phyloP scores from a whole-genome alignment of 1,284 basidiomycete genomes.

The Cryptococcus amylolentus region DNA sequence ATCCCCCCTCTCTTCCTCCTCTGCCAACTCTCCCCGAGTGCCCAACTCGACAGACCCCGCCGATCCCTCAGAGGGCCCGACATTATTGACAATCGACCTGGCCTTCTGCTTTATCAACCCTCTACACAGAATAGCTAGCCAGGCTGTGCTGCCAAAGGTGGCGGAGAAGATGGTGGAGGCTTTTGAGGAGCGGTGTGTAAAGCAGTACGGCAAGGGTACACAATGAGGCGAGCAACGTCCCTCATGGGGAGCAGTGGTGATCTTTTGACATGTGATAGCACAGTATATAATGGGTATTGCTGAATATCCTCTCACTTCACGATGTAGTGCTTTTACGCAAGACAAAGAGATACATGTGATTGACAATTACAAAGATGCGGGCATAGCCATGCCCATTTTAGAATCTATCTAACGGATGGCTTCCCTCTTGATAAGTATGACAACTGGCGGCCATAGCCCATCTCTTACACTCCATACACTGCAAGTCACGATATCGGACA shows the following conservation, averaged over 20 bases:
- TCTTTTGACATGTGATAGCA: neutral
- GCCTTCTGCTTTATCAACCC: slow-evolving; percentile 84
- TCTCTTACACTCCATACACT: neutral
- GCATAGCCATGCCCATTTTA: neutral
- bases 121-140: slow-evolving; percentile 73
- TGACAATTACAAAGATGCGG: too few relatives aligned
- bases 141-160: slow-evolving; percentile 79
- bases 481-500: neutral
- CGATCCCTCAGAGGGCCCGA: slow-evolving; percentile 52
- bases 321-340: neutral
- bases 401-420: neutral
- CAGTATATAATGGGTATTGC: neutral
- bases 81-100: slow-evolving; percentile 74
- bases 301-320: neutral
- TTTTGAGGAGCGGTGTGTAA: slow-evolving; percentile 76
- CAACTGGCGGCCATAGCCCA: neutral
- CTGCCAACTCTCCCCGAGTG: slow-evolving; percentile 6
- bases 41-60: slow-evolving; percentile 14
- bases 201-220: slow-evolving; percentile 59
- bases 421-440: neutral
- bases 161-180: slow-evolving; percentile 86
- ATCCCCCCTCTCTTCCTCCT: slow-evolving; percentile 10
- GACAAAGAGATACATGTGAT: neutral
- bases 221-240: neutral
- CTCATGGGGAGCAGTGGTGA: neutral